Evolutionary conservation across 306 rosid species (phyloP), one percentile per base, ranked within the genome.

Genomic region (Castanea mollissima): DNA sequence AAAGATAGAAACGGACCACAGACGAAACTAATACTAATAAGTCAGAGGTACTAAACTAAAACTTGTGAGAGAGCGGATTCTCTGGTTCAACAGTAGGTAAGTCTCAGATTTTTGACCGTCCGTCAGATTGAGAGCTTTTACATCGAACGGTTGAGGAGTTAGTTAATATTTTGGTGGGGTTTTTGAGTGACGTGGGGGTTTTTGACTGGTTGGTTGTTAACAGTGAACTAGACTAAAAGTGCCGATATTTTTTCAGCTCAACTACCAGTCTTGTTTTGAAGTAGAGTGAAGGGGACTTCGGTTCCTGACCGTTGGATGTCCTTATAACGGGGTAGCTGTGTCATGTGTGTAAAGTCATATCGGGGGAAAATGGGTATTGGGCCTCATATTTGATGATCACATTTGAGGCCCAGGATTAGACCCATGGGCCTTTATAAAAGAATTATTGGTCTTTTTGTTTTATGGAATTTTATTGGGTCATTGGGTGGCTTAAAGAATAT

Each of bases 1-100:
- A 38, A 21, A 68, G 29, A 29, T 60, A 25, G 60, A 71, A 68
- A 78, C 23, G 73, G 59, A 78, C 62, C 71, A 34, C 62, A 23
- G 6, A 83, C 34, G 64, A 70, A 74, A 4, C 54, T 21, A 44
- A 41, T 20, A 38, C 54, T 49, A 49, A 12, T 3, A 49, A 0
- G 54, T 13, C 71, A 0, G 46, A 51, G 35, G 41, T 67, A 55
- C 57, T 55, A 20, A 14, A 16, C 49, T 59, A 79, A 9, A 20
- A 31, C 7, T 34, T 10, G 51, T 25, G 32, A 1, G 84, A 27
- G 69, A 35, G 55, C 5, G 15, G 5, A 56, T 35, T 79, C 0
- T 21, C 77, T 69, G 29, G 54, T 13, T 34, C 25, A 27, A 55
- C 14, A 34, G 3, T 27, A 74, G 29, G 1, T 46, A 13, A 12